Evolutionary conservation across 495 filamentous ascomycete species (phyloP).

Genomic region (Pyrenula aspistea): DNA sequence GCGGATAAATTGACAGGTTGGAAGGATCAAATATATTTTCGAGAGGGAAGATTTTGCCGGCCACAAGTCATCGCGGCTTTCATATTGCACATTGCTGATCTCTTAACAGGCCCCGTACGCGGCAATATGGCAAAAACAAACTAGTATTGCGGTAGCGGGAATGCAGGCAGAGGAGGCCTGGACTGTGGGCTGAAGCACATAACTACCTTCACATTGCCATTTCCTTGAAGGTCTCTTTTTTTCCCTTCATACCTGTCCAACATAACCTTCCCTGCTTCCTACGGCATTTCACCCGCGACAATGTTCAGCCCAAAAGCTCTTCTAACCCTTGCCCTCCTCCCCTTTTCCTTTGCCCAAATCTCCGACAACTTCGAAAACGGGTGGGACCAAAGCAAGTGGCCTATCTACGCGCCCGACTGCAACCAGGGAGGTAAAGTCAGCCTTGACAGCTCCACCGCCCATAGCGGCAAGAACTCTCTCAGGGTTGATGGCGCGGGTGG

Average conservation of each 20-base stretch:
- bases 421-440: constrained; percentile 41
- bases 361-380: constrained; percentile 41
- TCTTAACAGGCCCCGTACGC: neutral
- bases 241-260: neutral
- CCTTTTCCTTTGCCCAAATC: constrained; percentile 34
- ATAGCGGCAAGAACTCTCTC: constrained; percentile 44
- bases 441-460: constrained; percentile 36
- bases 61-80: neutral
- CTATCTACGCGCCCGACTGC: constrained; percentile 41
- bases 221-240: constrained; percentile 6
- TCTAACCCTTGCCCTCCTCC: constrained; percentile 30
- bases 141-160: neutral
- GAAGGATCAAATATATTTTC: neutral
- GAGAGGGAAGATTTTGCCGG: neutral
- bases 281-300: constrained; percentile 11
- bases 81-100: neutral
- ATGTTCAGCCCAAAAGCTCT: constrained; percentile 33
- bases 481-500: constrained; percentile 38
- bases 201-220: constrained; percentile 13
- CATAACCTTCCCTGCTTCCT: constrained; percentile 3
- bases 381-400: constrained; percentile 40
- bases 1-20: neutral
- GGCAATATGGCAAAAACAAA: neutral
- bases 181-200: constrained; percentile 12
- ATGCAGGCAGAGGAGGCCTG: neutral